phyloP scores from a whole-genome alignment of 176 grass and related monocot species.

The Rhipidocladum racemiflorum region DNA sequence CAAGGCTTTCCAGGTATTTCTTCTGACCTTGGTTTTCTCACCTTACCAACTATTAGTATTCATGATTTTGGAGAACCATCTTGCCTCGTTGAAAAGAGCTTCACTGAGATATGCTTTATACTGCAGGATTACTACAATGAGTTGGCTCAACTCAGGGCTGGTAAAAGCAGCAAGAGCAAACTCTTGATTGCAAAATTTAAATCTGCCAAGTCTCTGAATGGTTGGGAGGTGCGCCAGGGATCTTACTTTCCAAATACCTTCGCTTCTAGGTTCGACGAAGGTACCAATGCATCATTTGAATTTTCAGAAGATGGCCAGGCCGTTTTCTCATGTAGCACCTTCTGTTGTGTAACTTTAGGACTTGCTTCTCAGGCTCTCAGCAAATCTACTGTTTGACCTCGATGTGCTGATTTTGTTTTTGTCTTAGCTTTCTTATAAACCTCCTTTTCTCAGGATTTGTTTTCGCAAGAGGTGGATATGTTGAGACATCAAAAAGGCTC shows the following conservation, averaged over 20 bases:
- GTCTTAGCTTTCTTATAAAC: slow-evolving; percentile 9
- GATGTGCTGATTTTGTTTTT: slow-evolving; percentile 9
- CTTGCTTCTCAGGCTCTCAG: background rate
- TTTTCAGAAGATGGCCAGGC: slow-evolving; percentile 60
- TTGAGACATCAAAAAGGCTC: slow-evolving; percentile 83
- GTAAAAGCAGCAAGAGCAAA: slow-evolving; percentile 99
- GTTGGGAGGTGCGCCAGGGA: slow-evolving; percentile 75
- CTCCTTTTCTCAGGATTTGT: slow-evolving; percentile 69
- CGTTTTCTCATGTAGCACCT: slow-evolving; percentile 67
- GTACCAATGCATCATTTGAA: slow-evolving; percentile 82
- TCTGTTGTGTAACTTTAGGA: background rate
- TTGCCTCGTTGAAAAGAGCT: background rate
- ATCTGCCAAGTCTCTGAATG: slow-evolving; percentile 64
- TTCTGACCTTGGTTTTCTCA: slow-evolving; percentile 4
- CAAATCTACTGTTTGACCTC: background rate
- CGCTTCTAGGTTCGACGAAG: slow-evolving; percentile 66
- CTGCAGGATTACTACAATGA: slow-evolving; percentile 93
- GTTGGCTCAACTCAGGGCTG: slow-evolving; percentile 87
- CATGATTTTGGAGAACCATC: slow-evolving; percentile 13
- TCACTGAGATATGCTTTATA: background rate
- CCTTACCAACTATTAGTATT: background rate
- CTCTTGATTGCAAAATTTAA: slow-evolving; percentile 91
- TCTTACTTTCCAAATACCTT: slow-evolving; percentile 73
- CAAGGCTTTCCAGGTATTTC: slow-evolving; percentile 83
- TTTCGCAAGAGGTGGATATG: slow-evolving; percentile 88